Conservation (phyloP, 495 filamentous ascomycete genomes). For the Lasiosphaeria miniovina region DNA sequence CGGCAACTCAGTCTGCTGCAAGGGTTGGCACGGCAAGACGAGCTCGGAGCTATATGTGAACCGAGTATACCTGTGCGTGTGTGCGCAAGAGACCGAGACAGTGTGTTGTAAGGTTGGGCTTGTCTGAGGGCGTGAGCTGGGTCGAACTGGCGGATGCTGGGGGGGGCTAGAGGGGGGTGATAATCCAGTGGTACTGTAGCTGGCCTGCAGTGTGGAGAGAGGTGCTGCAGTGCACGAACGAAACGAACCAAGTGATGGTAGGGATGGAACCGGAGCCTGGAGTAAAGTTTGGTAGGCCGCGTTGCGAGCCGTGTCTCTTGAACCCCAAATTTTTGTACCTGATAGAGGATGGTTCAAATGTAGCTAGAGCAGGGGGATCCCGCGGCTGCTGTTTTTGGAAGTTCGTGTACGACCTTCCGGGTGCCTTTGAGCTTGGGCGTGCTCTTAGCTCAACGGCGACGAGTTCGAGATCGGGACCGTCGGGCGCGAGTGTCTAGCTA, state of each 20-base stretch:
- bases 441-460: slow-evolving; percentile 21
- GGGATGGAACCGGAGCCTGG: slow-evolving; percentile 31
- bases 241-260: slow-evolving; percentile 30
- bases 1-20: slow-evolving; percentile 19
- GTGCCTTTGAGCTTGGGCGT: slow-evolving; percentile 19
- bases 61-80: slow-evolving; percentile 9
- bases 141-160: slow-evolving; percentile 12
- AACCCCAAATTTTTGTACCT: slow-evolving; percentile 35
- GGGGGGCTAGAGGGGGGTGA: slow-evolving; percentile 5
- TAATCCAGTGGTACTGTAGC: slow-evolving; percentile 18
- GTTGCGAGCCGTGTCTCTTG: slow-evolving; percentile 27
- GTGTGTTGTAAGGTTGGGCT: slow-evolving; percentile 10
- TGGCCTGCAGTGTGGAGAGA: slow-evolving; percentile 24
- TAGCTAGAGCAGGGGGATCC: slow-evolving; percentile 25
- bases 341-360: slow-evolving; percentile 26
- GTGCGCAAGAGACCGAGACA: slow-evolving; percentile 3
- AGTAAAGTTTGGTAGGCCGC: slow-evolving; percentile 29
- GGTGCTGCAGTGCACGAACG: slow-evolving; percentile 34
- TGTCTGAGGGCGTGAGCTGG: slow-evolving; percentile 5
- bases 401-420: slow-evolving; percentile 32
- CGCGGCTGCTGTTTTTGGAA: slow-evolving; percentile 39
- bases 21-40: slow-evolving; percentile 23
- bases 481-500: slow-evolving; percentile 9
- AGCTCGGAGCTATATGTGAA: slow-evolving; percentile 29
- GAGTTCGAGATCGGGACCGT: slow-evolving; percentile 28